Percentiles rank a stretch among this genome's conserved stretches.
phyloP scores from a whole-genome alignment of 495 filamentous ascomycete genomes.

The Thozetella sp. region DNA sequence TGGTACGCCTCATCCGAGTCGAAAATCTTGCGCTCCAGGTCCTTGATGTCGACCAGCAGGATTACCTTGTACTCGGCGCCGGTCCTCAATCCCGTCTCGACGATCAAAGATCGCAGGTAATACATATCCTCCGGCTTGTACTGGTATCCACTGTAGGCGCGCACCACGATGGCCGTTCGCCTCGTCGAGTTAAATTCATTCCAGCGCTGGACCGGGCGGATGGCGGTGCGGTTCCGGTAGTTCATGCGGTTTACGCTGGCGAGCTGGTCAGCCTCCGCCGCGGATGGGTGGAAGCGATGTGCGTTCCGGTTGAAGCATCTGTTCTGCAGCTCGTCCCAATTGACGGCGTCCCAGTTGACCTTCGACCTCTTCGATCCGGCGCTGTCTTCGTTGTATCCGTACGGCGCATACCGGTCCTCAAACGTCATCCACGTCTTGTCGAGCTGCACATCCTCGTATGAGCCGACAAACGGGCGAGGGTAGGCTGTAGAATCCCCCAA shows the following conservation, averaged over 20 bases:
- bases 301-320: slow-evolving; percentile 68
- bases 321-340: slow-evolving; percentile 77
- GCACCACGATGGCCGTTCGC: slow-evolving; percentile 39
- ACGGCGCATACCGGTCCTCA: slow-evolving; percentile 28
- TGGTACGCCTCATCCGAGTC: slow-evolving; percentile 48
- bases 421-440: slow-evolving; percentile 24
- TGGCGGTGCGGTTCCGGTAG: slow-evolving; percentile 15
- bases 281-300: slow-evolving; percentile 53
- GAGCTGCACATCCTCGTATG: slow-evolving; percentile 27
- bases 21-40: slow-evolving; percentile 54
- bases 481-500: slow-evolving; percentile 14
- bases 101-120: slow-evolving; percentile 57
- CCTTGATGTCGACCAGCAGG: slow-evolving; percentile 59
- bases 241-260: slow-evolving; percentile 21
- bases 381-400: slow-evolving; percentile 26
- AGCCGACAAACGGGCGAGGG: slow-evolving; percentile 25
- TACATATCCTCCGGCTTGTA: slow-evolving; percentile 40
- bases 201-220: slow-evolving; percentile 28
- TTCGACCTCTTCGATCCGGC: slow-evolving; percentile 36
- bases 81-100: slow-evolving; percentile 52
- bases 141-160: slow-evolving; percentile 42
- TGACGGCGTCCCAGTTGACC: slow-evolving; percentile 72
- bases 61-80: slow-evolving; percentile 63
- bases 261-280: slow-evolving; percentile 17
- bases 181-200: slow-evolving; percentile 25